Evolutionary conservation across 768 basidiomycete genomes (phyloP), one percentile per base, ranked within the genome.

Genomic region (Glaciozyma antarctica): DNA sequence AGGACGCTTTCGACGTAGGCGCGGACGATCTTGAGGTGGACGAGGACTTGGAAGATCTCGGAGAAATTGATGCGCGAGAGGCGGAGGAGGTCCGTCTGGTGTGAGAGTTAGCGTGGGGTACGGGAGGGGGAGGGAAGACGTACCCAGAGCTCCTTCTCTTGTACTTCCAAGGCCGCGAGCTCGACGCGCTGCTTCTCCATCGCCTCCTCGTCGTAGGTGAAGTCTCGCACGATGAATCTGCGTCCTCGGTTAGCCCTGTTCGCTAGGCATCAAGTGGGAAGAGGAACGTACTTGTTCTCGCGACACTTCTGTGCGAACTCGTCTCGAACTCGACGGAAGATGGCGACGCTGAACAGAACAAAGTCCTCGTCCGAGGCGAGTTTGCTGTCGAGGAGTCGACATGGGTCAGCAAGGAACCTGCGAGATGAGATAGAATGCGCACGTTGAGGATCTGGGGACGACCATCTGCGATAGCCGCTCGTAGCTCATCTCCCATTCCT

Each of bases 141-240:
- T 74, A 94, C 93, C 95, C 95, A 98, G 57, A 95, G 85, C 74
- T 99, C 94, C 77, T 88, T 90, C 81, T 97, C 95, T 34, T 91
- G 89, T 10, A 82, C 81, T 69, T 86, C 85, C 3, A 91, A 85
- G n/a, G 80, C 80, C 41, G 85, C 83, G 17, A 95, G 78, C 58
- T 94, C 94, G 75, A 88, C 82, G 70, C 81, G 81, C 75, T 94
- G 88, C 77, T 86, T 90, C 65, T 81, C 80, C 34, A 92, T 79
- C 64, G 86, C 86, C 51, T 86, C 86, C 74, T 90, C 87, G 28
- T 92, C 89, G 75, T 82, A 98, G 19, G 82, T 83, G 75, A 97
- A 99, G 71, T 99, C 95, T n/a, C 95, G 85, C 15, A 91, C 84
- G 64, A 92, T 86, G 78, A 91, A 98, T 75, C 93, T 95, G 67